Conservation (phyloP, 1,284 basidiomycete genomes). For the Cystobasidiaceae sp. region DNA sequence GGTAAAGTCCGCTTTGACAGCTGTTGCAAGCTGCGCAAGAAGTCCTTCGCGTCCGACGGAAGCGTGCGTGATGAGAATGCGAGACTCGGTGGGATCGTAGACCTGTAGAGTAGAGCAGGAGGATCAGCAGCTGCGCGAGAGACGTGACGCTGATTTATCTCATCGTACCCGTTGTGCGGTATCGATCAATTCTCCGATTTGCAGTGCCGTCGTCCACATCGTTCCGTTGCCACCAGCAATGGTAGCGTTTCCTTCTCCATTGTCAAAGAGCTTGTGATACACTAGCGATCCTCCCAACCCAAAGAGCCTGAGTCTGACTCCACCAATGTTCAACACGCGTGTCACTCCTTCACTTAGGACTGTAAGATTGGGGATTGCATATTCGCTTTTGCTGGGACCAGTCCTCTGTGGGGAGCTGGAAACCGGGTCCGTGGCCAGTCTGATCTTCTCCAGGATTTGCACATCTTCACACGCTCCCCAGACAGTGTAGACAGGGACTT, state of each 20-base stretch:
- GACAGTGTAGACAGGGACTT: constrained; percentile 90
- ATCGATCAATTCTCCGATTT: constrained; percentile 96
- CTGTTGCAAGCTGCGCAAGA: constrained; percentile 80
- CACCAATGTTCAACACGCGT: constrained; percentile 81
- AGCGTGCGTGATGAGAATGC: constrained; percentile 86
- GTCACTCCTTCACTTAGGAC: constrained; percentile 93
- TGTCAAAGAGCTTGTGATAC: constrained; percentile 95
- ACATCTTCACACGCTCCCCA: constrained; percentile 99
- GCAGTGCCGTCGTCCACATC: constrained; percentile 97
- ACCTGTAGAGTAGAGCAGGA: constrained; percentile 42
- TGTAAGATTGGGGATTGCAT: constrained; percentile 65
- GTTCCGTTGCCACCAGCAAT: constrained; percentile 97
- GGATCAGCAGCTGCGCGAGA: not conserved
- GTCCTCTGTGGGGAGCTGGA: constrained; percentile 21
- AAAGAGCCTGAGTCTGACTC: constrained; percentile 84
- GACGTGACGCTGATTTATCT: not conserved
- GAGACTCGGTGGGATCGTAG: constrained; percentile 86
- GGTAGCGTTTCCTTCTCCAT: constrained; percentile 86
- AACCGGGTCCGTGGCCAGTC: constrained; percentile 36
- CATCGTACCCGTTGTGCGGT: constrained; percentile 77
- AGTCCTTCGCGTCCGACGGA: constrained; percentile 90
- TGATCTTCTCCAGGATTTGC: constrained; percentile 57
- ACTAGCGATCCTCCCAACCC: constrained; percentile 94
- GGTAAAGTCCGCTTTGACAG: constrained; percentile 89
- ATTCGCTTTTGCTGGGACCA: constrained; percentile 29